These are phyloP conservation scores for Leccinum uliginosum DNA, from an alignment of 768 basidiomycete species.

Conservation along the genomic window DNA sequence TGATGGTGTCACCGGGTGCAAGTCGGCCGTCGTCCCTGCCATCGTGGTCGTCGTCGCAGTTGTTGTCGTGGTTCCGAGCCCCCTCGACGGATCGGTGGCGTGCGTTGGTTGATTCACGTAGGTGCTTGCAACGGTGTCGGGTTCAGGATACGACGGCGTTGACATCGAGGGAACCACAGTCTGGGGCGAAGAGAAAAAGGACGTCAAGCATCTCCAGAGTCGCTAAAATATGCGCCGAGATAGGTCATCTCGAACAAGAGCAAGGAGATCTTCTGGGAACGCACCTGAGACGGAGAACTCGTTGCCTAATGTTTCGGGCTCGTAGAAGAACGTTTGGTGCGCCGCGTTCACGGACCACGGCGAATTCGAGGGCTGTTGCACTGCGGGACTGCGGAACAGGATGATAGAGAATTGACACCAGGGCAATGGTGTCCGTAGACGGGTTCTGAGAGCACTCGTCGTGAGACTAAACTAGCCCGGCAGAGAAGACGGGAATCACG, in stretches of 20 bases:
- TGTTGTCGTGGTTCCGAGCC: neutral
- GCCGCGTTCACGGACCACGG: slow-evolving; percentile 53
- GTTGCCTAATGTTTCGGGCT: slow-evolving; percentile 70
- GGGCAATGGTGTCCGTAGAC: slow-evolving; percentile 12
- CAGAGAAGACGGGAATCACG: neutral
- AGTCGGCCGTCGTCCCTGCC: slow-evolving; percentile 18
- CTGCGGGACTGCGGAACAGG: slow-evolving; percentile 1
- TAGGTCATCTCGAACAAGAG: neutral
- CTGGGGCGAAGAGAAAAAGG: slow-evolving; percentile 59
- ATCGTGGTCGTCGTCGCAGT: neutral
- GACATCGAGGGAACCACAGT: slow-evolving; percentile 45
- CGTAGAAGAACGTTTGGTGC: slow-evolving; percentile 57
- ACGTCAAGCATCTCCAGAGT: slow-evolving; percentile 50
- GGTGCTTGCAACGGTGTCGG: slow-evolving; percentile 8
- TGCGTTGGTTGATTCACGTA: slow-evolving; percentile 15
- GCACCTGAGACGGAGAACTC: slow-evolving; percentile 80
- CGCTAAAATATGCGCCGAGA: neutral
- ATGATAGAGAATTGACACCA: no score
- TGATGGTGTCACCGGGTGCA: neutral
- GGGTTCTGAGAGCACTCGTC: slow-evolving; percentile 13
- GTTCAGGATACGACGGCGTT: slow-evolving; percentile 20
- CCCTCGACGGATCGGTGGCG: slow-evolving; percentile 20
- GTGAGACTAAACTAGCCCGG: neutral
- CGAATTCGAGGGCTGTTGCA: slow-evolving; percentile 31
- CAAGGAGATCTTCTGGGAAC: slow-evolving; percentile 24